Base-by-base conservation (phyloP, 257 asterid species). In the Fraxinus quadrangulata region DNA sequence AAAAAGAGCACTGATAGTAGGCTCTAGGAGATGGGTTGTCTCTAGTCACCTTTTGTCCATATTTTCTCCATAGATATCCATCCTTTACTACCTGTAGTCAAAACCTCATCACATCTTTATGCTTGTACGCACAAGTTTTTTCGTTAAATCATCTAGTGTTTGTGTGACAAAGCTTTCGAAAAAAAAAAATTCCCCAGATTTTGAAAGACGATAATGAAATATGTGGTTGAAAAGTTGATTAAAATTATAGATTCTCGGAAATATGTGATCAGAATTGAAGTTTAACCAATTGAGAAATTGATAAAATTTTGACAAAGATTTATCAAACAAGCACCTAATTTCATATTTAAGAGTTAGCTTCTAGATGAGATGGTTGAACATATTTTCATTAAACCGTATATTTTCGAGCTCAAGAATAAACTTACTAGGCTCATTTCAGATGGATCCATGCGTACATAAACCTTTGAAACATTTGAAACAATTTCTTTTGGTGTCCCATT, bases 11-110 rank as follows among this genome's bases (percentile, higher is more conserved):
- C 84, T 88, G 90, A 40, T 80, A 91, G 75, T 93, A 93, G 73
- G 97, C 97, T 87, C 97, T 90, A 5, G 97, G 97, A 78, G 89
- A 91, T 3, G 97, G 94, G 76, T 93, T 93, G 77, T 88, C 97
- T 77, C 92, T 87, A 0, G 97, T 93, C 17, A 90, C 96, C 72
- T 93, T 93, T 71, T 93, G 97, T 66, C 97, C 97, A 78, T 93
- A 91, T 80, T 93, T 93, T 74, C 96, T 67, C 97, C 97, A 92
- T 34, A 91, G 91, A 75, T 91, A 87, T 39, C 97, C 97, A 78
- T 92, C 97, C 34, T 87, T 89, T 17, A 92, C 96, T 54, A 83
- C 75, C 97, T 92, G 71, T 17, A n/a, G 12, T 66, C 63, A 8
- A 26, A 23, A 63, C 6, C 33, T 14, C 5, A 0, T 63, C 1